Percentiles rank a stretch among this genome's conserved stretches.
These are phyloP conservation scores for Carex arenaria DNA, from an alignment of 202 grass and related monocot species.

Conservation along the genomic window DNA sequence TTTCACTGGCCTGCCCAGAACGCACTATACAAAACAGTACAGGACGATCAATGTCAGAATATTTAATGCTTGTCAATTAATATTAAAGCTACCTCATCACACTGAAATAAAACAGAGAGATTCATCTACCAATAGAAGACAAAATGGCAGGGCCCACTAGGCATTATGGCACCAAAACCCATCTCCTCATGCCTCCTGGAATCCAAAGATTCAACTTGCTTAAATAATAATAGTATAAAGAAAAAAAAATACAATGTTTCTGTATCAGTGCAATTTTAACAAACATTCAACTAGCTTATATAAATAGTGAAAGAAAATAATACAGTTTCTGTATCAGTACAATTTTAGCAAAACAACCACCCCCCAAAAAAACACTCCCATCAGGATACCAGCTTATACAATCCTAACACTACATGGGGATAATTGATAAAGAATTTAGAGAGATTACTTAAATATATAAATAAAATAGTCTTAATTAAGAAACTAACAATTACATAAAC, in stretches of 20 bases:
- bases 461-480: not conserved
- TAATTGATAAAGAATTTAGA: constrained; percentile 9
- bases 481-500: constrained; percentile 19
- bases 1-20: no score
- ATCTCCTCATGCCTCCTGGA: not conserved
- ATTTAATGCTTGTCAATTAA: not conserved
- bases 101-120: not conserved
- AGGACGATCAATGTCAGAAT: no score
- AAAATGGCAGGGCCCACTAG: not conserved
- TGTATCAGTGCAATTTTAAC: constrained; percentile 9
- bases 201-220: not conserved
- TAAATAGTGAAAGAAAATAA: not conserved
- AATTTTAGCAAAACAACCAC: constrained; percentile 9
- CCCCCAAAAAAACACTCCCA: not conserved
- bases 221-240: not conserved
- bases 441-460: constrained; percentile 11
- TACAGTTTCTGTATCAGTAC: constrained; percentile 13
- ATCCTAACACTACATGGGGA: not conserved
- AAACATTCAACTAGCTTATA: not conserved
- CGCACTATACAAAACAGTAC: no score
- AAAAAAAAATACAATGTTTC: not conserved
- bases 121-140: not conserved
- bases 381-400: constrained; percentile 14
- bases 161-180: not conserved
- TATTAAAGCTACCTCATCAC: not conserved